A percentile compares a stretch with the other conserved stretches of the same genome.
Conservation (phyloP, 129 eudicot genomes). For the Oenanthe sinensis region DNA sequence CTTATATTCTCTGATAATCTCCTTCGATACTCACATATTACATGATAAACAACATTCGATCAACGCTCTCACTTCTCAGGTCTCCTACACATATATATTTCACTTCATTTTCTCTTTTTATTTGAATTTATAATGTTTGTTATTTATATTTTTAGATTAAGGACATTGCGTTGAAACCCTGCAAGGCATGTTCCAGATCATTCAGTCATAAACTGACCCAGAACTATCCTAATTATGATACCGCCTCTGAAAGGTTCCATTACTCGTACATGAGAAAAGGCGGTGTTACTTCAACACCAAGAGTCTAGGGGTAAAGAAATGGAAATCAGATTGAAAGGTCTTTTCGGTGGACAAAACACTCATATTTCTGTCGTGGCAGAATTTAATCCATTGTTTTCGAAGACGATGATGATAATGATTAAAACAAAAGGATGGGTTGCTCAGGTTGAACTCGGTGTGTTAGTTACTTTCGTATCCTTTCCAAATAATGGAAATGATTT, state of each 20-base stretch:
- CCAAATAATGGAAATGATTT: constrained; percentile 71
- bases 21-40: no score
- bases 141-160: constrained; percentile 44
- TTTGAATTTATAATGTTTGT: neutral
- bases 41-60: constrained; percentile 26
- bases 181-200: constrained; percentile 77
- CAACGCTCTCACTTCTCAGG: constrained; percentile 65
- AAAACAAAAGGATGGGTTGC: constrained; percentile 87
- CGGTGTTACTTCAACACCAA: constrained; percentile 45
- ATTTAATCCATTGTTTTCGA: constrained; percentile 63
- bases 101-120: neutral
- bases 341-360: constrained; percentile 71
- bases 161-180: constrained; percentile 77
- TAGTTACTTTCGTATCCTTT: constrained; percentile 72
- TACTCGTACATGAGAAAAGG: constrained; percentile 45
- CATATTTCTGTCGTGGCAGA: constrained; percentile 69
- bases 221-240: constrained; percentile 45
- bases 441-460: constrained; percentile 90
- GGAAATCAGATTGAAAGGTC: constrained; percentile 74
- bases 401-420: constrained; percentile 54
- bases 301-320: constrained; percentile 70
- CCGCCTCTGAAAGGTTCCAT: constrained; percentile 44
- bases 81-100: no score
- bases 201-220: constrained; percentile 29
- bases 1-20: no score